phyloP scores from a whole-genome alignment of 2,329 filamentous ascomycete genomes.

The Cladobotryum mycophilum region DNA sequence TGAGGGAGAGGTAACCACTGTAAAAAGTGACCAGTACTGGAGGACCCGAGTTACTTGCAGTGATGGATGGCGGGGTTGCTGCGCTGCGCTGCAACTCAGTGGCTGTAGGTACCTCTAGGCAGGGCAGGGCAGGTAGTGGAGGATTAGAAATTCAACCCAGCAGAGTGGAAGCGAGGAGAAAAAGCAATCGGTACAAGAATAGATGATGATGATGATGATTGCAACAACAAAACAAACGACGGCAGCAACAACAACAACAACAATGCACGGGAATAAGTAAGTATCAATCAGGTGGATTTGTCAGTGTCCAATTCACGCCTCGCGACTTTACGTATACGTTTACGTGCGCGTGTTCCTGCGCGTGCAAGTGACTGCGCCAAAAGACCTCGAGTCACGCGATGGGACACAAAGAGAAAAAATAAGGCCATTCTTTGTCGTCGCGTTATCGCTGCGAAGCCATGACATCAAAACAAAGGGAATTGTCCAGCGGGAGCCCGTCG shows the following conservation, averaged over 20 bases:
- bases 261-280: too few species aligned
- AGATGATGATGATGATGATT: not conserved
- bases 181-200: too few species aligned
- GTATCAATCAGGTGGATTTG: too few species aligned
- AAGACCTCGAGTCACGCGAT: not conserved
- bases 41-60: not conserved
- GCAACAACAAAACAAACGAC: not conserved
- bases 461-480: not conserved
- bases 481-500: too few species aligned
- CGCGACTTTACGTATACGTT: too few species aligned
- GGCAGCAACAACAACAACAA: not conserved
- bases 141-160: too few species aligned
- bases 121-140: not conserved
- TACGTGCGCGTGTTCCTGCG: not conserved
- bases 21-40: not conserved
- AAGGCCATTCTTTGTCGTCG: not conserved
- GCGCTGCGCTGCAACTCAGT: not conserved
- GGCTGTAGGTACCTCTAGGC: too few species aligned
- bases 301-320: too few species aligned
- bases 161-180: not conserved
- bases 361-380: not conserved
- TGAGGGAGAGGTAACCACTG: not conserved
- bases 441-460: not conserved
- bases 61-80: slow-evolving; percentile 10
- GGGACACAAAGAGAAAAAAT: not conserved